Evolutionary conservation across 1,284 basidiomycete species (phyloP).

Genomic region (Malassezia vespertilionis): DNA sequence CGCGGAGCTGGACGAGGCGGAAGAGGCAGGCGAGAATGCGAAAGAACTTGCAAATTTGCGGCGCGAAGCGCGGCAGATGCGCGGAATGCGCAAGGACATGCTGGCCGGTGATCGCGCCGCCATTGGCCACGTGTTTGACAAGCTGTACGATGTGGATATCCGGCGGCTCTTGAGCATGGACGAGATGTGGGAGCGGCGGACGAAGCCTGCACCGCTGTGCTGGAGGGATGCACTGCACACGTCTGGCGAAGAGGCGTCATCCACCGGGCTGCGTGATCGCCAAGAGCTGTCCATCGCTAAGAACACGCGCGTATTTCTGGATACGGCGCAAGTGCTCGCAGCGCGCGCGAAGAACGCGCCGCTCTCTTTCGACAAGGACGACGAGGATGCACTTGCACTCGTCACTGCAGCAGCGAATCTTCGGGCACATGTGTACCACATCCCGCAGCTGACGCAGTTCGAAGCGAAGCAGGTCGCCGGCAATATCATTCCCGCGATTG

Average conservation of each 20-base stretch:
- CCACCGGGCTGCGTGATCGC: constrained; percentile 29
- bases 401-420: constrained; percentile 89
- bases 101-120: constrained; percentile 52
- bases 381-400: constrained; percentile 90
- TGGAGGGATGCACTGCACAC: constrained; percentile 58
- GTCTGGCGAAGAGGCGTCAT: neutral
- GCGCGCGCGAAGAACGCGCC: constrained; percentile 60
- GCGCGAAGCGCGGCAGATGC: constrained; percentile 79
- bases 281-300: constrained; percentile 28
- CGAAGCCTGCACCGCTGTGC: constrained; percentile 68
- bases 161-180: constrained; percentile 78
- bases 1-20: constrained; percentile 70
- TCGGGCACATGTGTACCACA: constrained; percentile 77
- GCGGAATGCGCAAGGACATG: constrained; percentile 57
- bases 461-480: constrained; percentile 99
- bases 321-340: constrained; percentile 62
- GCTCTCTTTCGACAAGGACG: constrained; percentile 93
- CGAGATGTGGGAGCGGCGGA: constrained; percentile 91
- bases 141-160: constrained; percentile 83
- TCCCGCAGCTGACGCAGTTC: constrained; percentile 77
- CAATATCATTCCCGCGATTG: constrained; percentile 90
- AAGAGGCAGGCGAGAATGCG: constrained; percentile 75
- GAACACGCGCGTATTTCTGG: constrained; percentile 33
- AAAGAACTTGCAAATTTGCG: constrained; percentile 80
- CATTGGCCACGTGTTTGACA: constrained; percentile 67